A percentile compares a stretch with the other conserved stretches of the same genome.
phyloP scores from a whole-genome alignment of 306 rosid species.

The Glycyrrhiza uralensis region DNA sequence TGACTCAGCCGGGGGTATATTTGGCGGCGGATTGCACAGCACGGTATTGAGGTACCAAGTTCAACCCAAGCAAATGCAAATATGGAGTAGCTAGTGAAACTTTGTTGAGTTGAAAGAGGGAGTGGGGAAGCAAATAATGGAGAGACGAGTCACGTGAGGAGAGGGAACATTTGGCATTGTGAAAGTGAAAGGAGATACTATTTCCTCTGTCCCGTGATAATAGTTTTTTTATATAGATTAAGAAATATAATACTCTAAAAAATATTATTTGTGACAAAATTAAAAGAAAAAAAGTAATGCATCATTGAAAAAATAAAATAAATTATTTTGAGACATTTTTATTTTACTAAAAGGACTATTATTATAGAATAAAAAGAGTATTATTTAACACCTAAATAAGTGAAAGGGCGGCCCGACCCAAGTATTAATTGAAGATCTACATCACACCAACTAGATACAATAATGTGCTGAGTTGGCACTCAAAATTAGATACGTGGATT shows the following conservation, averaged over 20 bases:
- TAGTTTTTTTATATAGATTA: no score
- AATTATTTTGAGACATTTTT: no score
- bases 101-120: not conserved
- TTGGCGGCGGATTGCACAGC: conserved; percentile 24
- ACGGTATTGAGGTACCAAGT: no score
- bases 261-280: no score
- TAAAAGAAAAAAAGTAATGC: no score
- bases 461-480: conserved; percentile 45
- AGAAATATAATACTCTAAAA: no score
- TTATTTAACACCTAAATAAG: conserved; percentile 24
- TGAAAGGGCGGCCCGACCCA: conserved; percentile 17
- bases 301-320: no score
- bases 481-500: conserved; percentile 31
- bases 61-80: no score
- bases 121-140: conserved; percentile 23
- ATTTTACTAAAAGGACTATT: no score
- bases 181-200: conserved; percentile 4
- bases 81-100: no score
- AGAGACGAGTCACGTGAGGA: conserved; percentile 40
- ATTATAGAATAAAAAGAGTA: no score
- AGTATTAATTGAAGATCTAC: conserved; percentile 34
- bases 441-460: conserved; percentile 44
- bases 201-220: no score
- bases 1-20: conserved; percentile 19
- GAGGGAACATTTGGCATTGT: not conserved